Evolutionary conservation across 2,329 filamentous ascomycete genomes (phyloP), one percentile per base, ranked within the genome.

Genomic region (Apiospora arundinis): DNA sequence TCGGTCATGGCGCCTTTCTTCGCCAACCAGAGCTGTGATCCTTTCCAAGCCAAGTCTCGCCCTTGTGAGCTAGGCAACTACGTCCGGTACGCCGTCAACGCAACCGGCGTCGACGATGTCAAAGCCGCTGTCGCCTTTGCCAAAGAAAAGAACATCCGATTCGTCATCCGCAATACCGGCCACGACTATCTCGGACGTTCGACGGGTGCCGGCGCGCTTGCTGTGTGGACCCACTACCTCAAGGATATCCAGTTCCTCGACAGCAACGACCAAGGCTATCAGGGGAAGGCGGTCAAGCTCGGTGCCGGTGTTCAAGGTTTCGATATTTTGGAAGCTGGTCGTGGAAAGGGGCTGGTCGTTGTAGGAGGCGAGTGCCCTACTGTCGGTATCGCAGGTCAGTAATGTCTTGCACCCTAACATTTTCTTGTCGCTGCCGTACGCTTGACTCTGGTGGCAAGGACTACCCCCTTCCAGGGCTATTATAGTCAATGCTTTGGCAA

Each of bases 181-280:
- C 86, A 88, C 76, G 85, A 87, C 67, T 83, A 79, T 72, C 77
- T 84, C 21, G 88, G 87, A 32, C 86, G 85, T 70, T 87, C 84
- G 0, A 87, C 87, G 0, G 89, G 87, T 16, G 82, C 84, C 0
- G 86, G 87, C 14, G 82, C 83, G 0, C 74, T 88, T 1, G 80
- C 80, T 0, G 71, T 88, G 12, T 88, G 86, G 85, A 86, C 82
- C 4, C 84, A 85, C 69, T 74, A 85, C 71, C 75, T 88, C 11
- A 86, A 86, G 69, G 75, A 81, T 11, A 84, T 83, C 32, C 69
- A 78, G 1, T 40, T 78, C 14, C 18, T 75, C 3, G 73, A 77
- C 67, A 77, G 75, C 63, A 45, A 70, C 11, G 79, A 81, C 32
- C 7, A 73, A 0, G 71, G 77, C n/a, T 89, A 88, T 74, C 78